Base-by-base conservation (phyloP, 805 yeast genomes). In the Lipomyces lipofer region DNA sequence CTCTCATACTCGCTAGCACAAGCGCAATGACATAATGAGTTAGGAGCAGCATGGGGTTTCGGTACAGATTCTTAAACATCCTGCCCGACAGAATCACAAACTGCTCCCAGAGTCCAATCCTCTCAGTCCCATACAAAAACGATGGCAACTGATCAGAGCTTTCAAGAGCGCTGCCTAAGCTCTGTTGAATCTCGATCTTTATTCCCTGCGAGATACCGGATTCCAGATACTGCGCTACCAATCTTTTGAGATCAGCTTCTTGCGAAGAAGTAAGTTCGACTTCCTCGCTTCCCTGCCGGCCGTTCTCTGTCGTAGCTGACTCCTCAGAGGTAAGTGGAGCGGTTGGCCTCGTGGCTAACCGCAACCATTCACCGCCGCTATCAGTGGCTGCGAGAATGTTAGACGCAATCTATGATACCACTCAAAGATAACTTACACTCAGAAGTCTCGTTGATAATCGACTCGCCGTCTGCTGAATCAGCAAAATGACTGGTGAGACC, bases 31-130 rank as follows among this genome's bases (percentile, higher is more conserved):
- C 73, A 66, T 92, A 92, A 65, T 94, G 95, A 0, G 94, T 87
- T 56, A 90, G 68, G 49, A 94, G 76, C n/a, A 94, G 75, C 72
- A 82, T 85, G 8, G 99, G 99, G 70, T 91, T 91, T 67, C 99
- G 78, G 74, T 91, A 92, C 43, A 90, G 78, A 70, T 94, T 94
- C 66, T 89, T 90, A 75, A 94, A 92, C 0, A 97, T 86, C 65
- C 99, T 78, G 17, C 89, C 84, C 6, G 91, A 82, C 49, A 94
- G 73, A 56, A 94, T 84, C n/a, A 75, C 53, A 40, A 90, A 72
- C 67, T 94, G 98, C 13, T 79, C 75, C 2, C 73, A 57, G 60
- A 88, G 74, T 0, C 80, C 72, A 1, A 96, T 94, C 52, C 75
- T 76, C 45, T 73, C 70, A 48, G 66, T 65, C 9, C 51, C 56